Base-by-base conservation (phyloP, 2,329 filamentous ascomycete species). In the Dryadomyces quercus-mongolicae region DNA sequence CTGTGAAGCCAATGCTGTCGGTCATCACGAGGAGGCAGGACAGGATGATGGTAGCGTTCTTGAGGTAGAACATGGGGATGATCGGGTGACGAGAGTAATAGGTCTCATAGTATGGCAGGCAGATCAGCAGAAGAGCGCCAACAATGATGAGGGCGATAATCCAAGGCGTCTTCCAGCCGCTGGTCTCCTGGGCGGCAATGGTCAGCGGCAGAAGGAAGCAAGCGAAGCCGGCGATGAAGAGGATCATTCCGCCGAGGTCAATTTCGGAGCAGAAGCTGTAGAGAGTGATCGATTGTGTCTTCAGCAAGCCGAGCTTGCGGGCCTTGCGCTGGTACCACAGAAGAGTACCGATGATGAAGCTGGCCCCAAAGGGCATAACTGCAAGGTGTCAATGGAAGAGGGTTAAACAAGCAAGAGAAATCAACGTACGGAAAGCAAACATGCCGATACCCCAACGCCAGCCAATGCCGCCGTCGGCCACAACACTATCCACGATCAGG, bases 371-470 rank as follows among this genome's bases (percentile, higher is more conserved):
- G 65, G 75, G 77, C 56, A 79, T 68, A 21, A 80, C 36, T 49
- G 65, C 25, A 52, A 81, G 73, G 10, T 74, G 46, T 31, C 13
- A 34, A 22, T 13, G 31, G 7, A 16, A 18, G 21, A n/a, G n/a
- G 15, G 31, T n/a, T n/a, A n/a, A 21, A 12, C 4, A 9, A 49
- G 38, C 4, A 31, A 12, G 1, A 21, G n/a, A 36, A 8, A 49
- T 7, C 18, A 1, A 49, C 47, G 9, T 40, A 49, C 47, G 49
- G 12, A 51, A 18, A 2, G 49, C 49, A 9, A 51, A 20, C 49
- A 50, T 50, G 48, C 74, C 78, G 56, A 78, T 77, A 5, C 78
- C 78, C 77, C 77, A 80, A 59, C 74, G 67, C 77, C 76, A 80
- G 15, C 66, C 71, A 36, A 73, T 67, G 8, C 68, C 67, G 15